Evolutionary conservation across 148 eudicot species (phyloP), one percentile per base, ranked within the genome.

Genomic region (Rhododendron vialii): DNA sequence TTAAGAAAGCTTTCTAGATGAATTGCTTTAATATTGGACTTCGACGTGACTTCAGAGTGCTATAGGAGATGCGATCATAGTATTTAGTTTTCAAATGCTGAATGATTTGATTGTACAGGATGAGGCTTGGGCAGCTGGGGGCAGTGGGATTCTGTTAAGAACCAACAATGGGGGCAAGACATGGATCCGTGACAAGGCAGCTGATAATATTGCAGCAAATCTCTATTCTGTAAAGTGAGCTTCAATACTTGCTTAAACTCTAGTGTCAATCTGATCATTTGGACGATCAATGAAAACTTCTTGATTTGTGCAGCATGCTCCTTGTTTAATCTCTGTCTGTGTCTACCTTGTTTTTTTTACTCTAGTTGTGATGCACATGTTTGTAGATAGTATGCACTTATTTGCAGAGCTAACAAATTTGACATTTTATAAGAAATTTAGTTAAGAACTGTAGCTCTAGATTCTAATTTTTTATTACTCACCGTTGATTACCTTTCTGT

Each of bases 101-200:
- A 74, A 76, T 57, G 77, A 67, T 86, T 43, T 53, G 48, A 53
- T 57, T 57, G 33, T 84, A 36, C 84, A 97, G 99, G 98, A 94
- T 50, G 99, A 97, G 88, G 99, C 99, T 77, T 97, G 99, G 99
- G 99, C 99, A 87, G 98, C 98, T 85, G 99, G 99, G 86, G 99
- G 99, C 77, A 97, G 99, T 90, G 99, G 99, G 47, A 83, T 97
- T 86, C 82, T 97, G 82, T 88, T 97, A 92, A 94, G 96, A 91
- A 93, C 98, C 84, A 93, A 88, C n/a, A 95, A 97, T 86, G 96
- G 98, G 85, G 99, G 99, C 87, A 97, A 91, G 99, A 86, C 94
- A 41, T 97, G 99, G 99, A 89, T 82, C 59, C 98, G 99, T 84
- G 99, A 97, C 91, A 97, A 91, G 89, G 99, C 99, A 86, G 99